Base-by-base conservation (phyloP, 2,329 filamentous ascomycete genomes). In the Fusarium drepaniforme region DNA sequence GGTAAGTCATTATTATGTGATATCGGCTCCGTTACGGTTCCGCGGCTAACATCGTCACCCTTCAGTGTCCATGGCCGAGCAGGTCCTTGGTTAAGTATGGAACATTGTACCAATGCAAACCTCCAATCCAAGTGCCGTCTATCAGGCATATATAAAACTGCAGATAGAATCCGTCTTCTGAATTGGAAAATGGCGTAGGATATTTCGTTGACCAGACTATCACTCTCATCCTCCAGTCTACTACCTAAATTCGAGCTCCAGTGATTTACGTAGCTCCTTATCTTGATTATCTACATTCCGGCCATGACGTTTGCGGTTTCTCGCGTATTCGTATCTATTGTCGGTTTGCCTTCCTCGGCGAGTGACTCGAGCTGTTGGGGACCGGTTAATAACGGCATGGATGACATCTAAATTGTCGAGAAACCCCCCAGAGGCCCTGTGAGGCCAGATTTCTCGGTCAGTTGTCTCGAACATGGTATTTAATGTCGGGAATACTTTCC, bases 1-100 rank as follows among this genome's bases (percentile, higher is more conserved):
- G 93, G 94, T 95, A 86, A 83, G 88, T 79, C 37, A 61, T 21
- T n/a, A 12, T 63, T 30, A 37, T 38, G 25, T 66, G 23, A 16
- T 35, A 35, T 56, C 51, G 51, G 51, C 28, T 56, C 51, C 51
- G 51, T 8, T 21, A 18, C 51, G 51, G 51, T 5, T 40, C 40
- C n/a, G 25, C 15, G 13, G 60, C 40, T 51, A 18, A 28, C 49
- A 35, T 38, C 8, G 23, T 42, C 4, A 40, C 28, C 5, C 13
- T 40, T 9, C 40, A 77, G 76, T 77, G 11, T 76, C 76, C 11
- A 78, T 77, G 76, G 76, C 76, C 9, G 75, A 77, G 25, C 70
- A 77, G 53, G 76, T 77, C 13, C 72, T 77, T 16, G 67, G 68
- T 18, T 77, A 66, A 35, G 44, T n/a, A 16, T 21, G 8, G 38